Base-by-base conservation (phyloP, 495 filamentous ascomycete species). In the Amorphotheca resinae region DNA sequence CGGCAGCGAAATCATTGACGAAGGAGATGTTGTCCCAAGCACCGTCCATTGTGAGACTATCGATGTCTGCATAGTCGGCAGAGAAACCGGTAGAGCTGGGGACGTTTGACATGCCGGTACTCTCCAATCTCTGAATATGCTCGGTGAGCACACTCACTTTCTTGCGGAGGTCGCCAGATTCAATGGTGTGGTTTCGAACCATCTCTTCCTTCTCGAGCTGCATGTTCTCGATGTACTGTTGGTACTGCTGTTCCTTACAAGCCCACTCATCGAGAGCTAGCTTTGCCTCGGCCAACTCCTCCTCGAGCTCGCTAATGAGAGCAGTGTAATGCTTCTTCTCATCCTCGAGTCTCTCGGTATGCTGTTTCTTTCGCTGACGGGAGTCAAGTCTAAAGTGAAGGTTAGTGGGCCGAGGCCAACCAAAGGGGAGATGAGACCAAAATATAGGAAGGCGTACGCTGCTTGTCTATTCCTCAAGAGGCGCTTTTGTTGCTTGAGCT, bases 401-500 rank as follows among this genome's bases (percentile, higher is more conserved):
- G 71, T 69, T 55, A 63, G 62, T 47, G 36, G 36, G 28, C 15
- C 28, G 50, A 41, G 42, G 44, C 34, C 25, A 46, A 31, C 33
- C 45, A 56, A 55, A 46, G 42, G 44, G 42, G 15, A 57, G 54
- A 37, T 34, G 33, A 33, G 39, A 32, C 33, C 39, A 34, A 45
- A 33, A 44, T 44, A 42, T 41, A 22, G 80, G 85, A 70, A 74
- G 26, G 38, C 53, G 15, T 55, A 95, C 82, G 91, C 91, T 58
- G 91, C 91, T 64, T 96, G 88, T 51, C 91, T 74, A 63, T 99
- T 99, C 53, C 93, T 74, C 41, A 99, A 66, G 40, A 99, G 69
- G 15, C 91, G 77, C 71, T 99, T 99, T 62, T 95, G 93, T 55
- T 95, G 87, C 75, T 96, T 96, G 54, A 96, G 70, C 63, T 96